Evolutionary conservation across 2,329 filamentous ascomycete species (phyloP).

Genomic region (Cercospora sojina): DNA sequence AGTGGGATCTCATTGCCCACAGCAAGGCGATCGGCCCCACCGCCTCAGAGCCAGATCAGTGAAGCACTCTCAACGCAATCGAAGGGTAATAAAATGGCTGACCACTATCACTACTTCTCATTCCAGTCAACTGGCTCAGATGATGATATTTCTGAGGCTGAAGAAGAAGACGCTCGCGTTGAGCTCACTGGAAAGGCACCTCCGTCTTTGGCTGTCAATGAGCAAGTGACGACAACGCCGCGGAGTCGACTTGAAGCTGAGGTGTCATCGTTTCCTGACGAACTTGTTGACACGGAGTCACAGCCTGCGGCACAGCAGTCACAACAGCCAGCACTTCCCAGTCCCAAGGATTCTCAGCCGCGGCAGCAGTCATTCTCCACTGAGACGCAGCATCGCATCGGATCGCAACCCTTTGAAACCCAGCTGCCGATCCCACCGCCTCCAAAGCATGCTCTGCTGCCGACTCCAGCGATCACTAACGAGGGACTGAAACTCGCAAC

Average conservation of each 20-base stretch:
- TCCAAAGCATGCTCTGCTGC: constrained; percentile 27
- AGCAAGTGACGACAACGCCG: neutral
- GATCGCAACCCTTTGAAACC: constrained; percentile 13
- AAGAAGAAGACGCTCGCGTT: neutral
- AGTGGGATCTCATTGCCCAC: neutral
- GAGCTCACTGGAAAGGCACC: neutral
- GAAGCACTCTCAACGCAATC: constrained; percentile 10
- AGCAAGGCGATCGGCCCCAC: neutral
- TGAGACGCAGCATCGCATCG: constrained; percentile 17
- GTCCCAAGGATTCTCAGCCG: constrained; percentile 25
- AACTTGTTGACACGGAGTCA: neutral
- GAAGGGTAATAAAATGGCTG: constrained; percentile 3
- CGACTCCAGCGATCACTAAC: constrained; percentile 41
- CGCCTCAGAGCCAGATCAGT: neutral
- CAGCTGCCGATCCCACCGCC: neutral
- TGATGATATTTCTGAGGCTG: neutral
- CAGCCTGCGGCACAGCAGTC: neutral
- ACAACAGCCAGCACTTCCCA: constrained; percentile 15
- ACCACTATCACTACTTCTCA: constrained; percentile 19
- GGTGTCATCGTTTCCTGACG: constrained; percentile 3
- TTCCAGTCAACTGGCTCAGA: constrained; percentile 18
- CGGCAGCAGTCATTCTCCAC: neutral
- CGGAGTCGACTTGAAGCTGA: neutral
- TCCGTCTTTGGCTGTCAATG: neutral
- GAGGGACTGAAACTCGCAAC: constrained; percentile 13